Percentiles rank a stretch among this genome's conserved stretches.
Evolutionary conservation across 1,284 basidiomycete genomes (phyloP).

Genomic region (Fistulinella staudtii): DNA sequence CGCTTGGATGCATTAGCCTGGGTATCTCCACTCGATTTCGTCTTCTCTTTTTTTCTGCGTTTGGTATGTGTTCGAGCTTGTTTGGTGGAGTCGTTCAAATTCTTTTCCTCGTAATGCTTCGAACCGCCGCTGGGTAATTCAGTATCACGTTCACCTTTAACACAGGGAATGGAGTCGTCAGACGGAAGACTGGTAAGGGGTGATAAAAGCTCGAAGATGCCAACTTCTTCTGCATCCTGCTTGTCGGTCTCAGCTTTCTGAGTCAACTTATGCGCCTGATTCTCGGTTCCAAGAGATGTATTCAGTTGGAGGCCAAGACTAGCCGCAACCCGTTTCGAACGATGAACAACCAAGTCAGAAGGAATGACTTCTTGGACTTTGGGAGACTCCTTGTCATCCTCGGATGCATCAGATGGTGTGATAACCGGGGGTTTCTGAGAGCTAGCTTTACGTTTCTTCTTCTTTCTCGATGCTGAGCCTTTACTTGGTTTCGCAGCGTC

Average conservation of each 20-base stretch:
- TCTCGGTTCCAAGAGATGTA: background rate
- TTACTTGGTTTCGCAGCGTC: background rate
- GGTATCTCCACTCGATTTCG: background rate
- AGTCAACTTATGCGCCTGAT: background rate
- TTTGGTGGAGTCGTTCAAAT: background rate
- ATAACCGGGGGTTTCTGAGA: constrained; percentile 19
- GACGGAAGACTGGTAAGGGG: background rate
- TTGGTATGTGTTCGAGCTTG: background rate
- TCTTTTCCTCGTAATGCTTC: background rate
- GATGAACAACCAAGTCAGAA: constrained; percentile 4
- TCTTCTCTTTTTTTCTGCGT: background rate
- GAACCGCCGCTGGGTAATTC: background rate
- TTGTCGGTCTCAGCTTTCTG: background rate
- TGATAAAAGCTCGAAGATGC: background rate
- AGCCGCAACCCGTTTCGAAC: constrained; percentile 12
- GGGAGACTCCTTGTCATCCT: constrained; percentile 13
- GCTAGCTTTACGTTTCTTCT: constrained; percentile 23
- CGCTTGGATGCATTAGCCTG: constrained; percentile 10
- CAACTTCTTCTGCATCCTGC: background rate
- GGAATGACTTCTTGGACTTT: background rate
- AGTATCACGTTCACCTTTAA: background rate
- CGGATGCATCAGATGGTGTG: constrained; percentile 21
- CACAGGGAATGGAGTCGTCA: background rate
- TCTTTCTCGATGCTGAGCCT: constrained; percentile 1
- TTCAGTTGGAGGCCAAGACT: background rate